phyloP scores from a whole-genome alignment of 805 yeast genomes.

The Ogataea ganodermae region DNA sequence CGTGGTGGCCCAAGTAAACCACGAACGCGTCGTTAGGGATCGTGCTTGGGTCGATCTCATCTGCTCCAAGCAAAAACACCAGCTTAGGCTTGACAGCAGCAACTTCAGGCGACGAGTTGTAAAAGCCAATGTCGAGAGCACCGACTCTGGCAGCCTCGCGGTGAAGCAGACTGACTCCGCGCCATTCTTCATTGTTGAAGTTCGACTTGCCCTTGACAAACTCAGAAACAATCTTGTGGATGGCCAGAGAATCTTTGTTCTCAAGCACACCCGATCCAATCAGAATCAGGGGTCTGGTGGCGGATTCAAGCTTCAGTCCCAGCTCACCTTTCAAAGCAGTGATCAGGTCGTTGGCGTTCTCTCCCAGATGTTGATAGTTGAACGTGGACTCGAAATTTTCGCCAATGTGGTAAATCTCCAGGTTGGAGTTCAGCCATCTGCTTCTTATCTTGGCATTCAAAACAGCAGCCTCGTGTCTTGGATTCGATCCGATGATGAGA shows the following conservation, averaged over 20 bases:
- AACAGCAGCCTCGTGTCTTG: slow-evolving; percentile 88
- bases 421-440: slow-evolving; percentile 66
- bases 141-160: slow-evolving; percentile 89
- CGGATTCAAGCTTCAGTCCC: slow-evolving; percentile 66
- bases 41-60: slow-evolving; percentile 67
- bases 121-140: slow-evolving; percentile 83
- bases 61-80: slow-evolving; percentile 81
- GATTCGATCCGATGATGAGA: slow-evolving; percentile 80
- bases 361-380: slow-evolving; percentile 63
- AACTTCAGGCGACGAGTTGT: slow-evolving; percentile 47
- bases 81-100: slow-evolving; percentile 62
- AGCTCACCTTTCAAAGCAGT: slow-evolving; percentile 64
- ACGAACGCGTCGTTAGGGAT: slow-evolving; percentile 86
- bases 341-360: slow-evolving; percentile 54
- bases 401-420: slow-evolving; percentile 75
- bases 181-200: slow-evolving; percentile 75
- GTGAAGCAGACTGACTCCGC: slow-evolving; percentile 76
- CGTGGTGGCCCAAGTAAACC: slow-evolving; percentile 89
- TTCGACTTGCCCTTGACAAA: slow-evolving; percentile 58
- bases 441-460: slow-evolving; percentile 81
- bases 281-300: slow-evolving; percentile 75
- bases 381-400: slow-evolving; percentile 78
- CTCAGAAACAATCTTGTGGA: slow-evolving; percentile 59
- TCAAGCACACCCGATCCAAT: slow-evolving; percentile 81
- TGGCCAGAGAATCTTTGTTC: slow-evolving; percentile 60